A percentile compares a stretch with the other conserved stretches of the same genome.
phyloP scores from a whole-genome alignment of 1,139 yeast species.

The Pichia sp. region DNA sequence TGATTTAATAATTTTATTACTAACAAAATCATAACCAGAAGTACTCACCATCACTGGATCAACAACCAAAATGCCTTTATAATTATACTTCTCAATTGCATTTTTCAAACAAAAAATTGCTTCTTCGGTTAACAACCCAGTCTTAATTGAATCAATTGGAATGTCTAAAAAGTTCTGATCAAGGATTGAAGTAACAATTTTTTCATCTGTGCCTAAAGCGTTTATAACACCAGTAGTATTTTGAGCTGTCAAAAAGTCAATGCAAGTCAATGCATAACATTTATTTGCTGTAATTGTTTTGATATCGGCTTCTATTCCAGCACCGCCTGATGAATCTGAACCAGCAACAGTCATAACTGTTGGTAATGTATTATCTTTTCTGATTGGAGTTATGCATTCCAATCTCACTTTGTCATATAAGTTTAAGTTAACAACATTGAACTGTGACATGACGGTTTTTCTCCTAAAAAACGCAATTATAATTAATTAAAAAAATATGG shows the following conservation, averaged over 20 bases:
- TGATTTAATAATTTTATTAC: background rate
- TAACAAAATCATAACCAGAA: conserved; percentile 11
- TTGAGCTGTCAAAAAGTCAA: conserved; percentile 80
- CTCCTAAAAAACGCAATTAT: too few relatives aligned
- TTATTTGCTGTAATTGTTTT: conserved; percentile 76
- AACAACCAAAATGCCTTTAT: conserved; percentile 23
- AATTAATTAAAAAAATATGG: too few relatives aligned
- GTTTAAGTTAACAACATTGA: background rate
- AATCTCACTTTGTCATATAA: background rate
- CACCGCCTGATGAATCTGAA: conserved; percentile 90
- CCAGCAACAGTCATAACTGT: conserved; percentile 67
- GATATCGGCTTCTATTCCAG: conserved; percentile 90
- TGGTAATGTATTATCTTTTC: background rate
- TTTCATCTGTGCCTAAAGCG: conserved; percentile 19
- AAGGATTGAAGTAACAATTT: conserved; percentile 4
- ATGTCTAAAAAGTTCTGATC: conserved; percentile 29
- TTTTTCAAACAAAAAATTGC: conserved; percentile 39
- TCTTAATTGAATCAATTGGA: conserved; percentile 64
- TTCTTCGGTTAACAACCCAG: conserved; percentile 66
- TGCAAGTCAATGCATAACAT: conserved; percentile 77
- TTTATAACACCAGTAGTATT: conserved; percentile 55
- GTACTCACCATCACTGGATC: conserved; percentile 17
- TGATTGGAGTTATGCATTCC: conserved; percentile 8
- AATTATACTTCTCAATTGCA: conserved; percentile 32
- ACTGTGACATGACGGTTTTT: too few relatives aligned